Evolutionary conservation across 352 stramenopile species (phyloP), one percentile per base, ranked within the genome.

Genomic region (Salisapilia sapeloensis): DNA sequence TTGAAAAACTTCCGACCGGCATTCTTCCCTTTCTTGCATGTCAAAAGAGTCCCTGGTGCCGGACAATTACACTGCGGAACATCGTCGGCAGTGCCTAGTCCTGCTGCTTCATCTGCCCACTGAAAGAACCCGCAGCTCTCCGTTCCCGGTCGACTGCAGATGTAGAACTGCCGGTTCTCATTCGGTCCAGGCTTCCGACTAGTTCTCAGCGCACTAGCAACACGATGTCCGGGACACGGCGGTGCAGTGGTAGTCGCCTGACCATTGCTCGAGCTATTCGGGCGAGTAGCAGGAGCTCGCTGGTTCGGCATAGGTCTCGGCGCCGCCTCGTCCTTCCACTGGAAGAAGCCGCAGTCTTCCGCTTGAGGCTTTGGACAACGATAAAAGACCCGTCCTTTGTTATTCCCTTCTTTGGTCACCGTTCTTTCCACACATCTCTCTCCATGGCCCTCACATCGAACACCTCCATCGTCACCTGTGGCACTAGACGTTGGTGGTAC

Each of bases 1-100:
- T 86, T 92, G 66, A 80, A 96, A 44, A 97, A 97, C 32, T 75
- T 83, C 24, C 87, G 66, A 17, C 89, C 91, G 20, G 85, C 78
- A 48, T 97, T 97, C 6, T 38, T 31, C 17, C 61, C 69, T 27
- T 64, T 81, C n/a, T 53, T 67, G 25, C 66, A 82, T 6, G 66
- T 75, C 22, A 85, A 42, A 41, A 71, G 45, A 23, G 64, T 38
- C 8, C 45, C 47, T 15, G 33, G 33, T 4, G 62, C 40, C 0
- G 60, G 56, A 21, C 72, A 89, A 6, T 50, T 44, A 37, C 72
- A 89, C 16, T 24, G 25, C 3, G 53, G 46, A 14, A n/a, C 10
- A 12, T 20, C 2, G 4, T 10, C 23, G 27, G 36, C 24, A 14
- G 24, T 24, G 38, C 13, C 12, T 11, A 19, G 24, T 38, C 16